Evolutionary conservation across 495 filamentous ascomycete species (phyloP).

Genomic region (Hypoxylon cercidicola): DNA sequence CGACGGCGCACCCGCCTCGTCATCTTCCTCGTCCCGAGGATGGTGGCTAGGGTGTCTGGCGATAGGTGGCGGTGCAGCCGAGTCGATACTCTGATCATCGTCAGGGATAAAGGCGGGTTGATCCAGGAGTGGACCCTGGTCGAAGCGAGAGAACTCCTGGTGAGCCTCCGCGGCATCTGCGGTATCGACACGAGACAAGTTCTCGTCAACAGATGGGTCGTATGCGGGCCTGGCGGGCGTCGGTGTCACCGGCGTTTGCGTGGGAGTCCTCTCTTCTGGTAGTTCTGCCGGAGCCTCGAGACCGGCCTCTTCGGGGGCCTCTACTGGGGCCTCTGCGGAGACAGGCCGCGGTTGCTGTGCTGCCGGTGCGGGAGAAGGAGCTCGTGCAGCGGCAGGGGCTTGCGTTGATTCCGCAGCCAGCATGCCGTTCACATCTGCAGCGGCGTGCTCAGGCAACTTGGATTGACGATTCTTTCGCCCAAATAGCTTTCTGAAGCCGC

Average conservation of each 20-base stretch:
- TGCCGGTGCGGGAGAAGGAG: slow-evolving; percentile 37
- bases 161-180: slow-evolving; percentile 73
- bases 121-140: slow-evolving; percentile 88
- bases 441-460: slow-evolving; percentile 60
- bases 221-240: slow-evolving; percentile 48
- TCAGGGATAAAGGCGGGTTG: slow-evolving; percentile 85
- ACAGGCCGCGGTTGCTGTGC: slow-evolving; percentile 34
- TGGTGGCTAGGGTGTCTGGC: slow-evolving; percentile 43
- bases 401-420: slow-evolving; percentile 33
- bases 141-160: slow-evolving; percentile 82
- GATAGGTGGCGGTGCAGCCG: slow-evolving; percentile 58
- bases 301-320: slow-evolving; percentile 38
- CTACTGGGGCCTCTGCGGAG: no score
- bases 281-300: slow-evolving; percentile 45
- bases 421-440: slow-evolving; percentile 53
- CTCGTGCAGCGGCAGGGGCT: slow-evolving; percentile 26
- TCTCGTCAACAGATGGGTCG: slow-evolving; percentile 64
- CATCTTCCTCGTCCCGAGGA: slow-evolving; percentile 29
- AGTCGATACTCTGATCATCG: slow-evolving; percentile 63
- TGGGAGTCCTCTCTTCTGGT: slow-evolving; percentile 47
- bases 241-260: slow-evolving; percentile 40
- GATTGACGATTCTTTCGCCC: slow-evolving; percentile 65
- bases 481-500: slow-evolving; percentile 71
- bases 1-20: slow-evolving; percentile 42
- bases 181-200: slow-evolving; percentile 69